These are phyloP conservation scores for Spinacia oleracea DNA, from an alignment of 179 eudicot genomes.

Conservation along the genomic window DNA sequence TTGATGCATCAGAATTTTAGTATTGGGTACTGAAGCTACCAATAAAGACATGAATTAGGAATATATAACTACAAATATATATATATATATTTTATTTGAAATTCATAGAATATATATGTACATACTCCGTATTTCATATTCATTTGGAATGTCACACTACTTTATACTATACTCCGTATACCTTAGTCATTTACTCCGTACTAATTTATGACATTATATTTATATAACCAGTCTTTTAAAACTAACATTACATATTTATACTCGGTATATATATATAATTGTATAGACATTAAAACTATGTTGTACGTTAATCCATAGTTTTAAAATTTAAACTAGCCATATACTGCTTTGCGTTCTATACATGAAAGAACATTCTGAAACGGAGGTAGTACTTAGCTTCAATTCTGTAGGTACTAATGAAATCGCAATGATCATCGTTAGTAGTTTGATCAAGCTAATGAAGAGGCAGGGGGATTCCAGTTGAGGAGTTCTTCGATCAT, in stretches of 20 bases:
- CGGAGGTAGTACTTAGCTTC: too few species aligned
- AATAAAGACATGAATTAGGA: too few species aligned
- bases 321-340: background rate
- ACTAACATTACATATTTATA: background rate
- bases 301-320: background rate
- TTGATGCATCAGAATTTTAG: too few species aligned
- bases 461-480: conserved; percentile 45
- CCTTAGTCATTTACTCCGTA: too few species aligned
- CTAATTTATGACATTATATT: background rate
- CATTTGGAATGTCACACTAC: background rate
- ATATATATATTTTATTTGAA: background rate
- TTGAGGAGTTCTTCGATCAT: conserved; percentile 83
- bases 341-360: too few species aligned
- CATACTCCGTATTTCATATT: background rate
- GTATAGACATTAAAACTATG: conserved; percentile 2
- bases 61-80: background rate
- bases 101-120: background rate
- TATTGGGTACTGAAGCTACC: too few species aligned
- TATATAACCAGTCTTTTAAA: background rate
- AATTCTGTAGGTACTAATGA: too few species aligned
- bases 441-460: conserved; percentile 13
- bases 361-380: too few species aligned
- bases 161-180: background rate
- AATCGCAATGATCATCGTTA: background rate
- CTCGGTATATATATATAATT: background rate